These are phyloP conservation scores for Trichoderma lentiforme DNA, from an alignment of 2,329 filamentous ascomycete genomes.

Conservation along the genomic window DNA sequence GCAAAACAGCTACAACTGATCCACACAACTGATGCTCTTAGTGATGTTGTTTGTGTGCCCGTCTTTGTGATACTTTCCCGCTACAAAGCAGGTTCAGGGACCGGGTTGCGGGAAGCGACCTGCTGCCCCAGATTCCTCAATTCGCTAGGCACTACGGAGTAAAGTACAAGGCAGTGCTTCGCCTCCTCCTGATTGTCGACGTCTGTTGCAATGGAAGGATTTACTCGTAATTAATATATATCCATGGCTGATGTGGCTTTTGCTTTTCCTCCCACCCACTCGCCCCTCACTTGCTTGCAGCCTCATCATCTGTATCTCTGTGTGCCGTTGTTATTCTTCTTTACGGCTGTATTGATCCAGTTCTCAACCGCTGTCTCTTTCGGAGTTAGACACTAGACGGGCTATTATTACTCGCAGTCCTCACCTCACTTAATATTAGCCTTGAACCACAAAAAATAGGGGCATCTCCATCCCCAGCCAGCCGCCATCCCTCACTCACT, in stretches of 20 bases:
- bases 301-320: neutral
- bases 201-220: neutral
- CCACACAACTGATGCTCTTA: too few relatives aligned
- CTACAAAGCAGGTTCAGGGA: neutral
- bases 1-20: too few relatives aligned
- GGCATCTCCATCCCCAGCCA: neutral
- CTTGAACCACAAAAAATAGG: neutral
- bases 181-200: constrained; percentile 16
- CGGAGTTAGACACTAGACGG: neutral
- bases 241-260: neutral
- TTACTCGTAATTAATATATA: neutral
- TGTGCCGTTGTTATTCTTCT: neutral
- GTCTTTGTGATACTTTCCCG: neutral
- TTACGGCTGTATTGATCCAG: neutral
- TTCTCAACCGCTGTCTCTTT: too few relatives aligned
- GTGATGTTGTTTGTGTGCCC: too few relatives aligned
- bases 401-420: neutral
- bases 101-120: neutral
- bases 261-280: neutral
- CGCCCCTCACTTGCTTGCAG: neutral
- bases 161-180: neutral
- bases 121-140: neutral
- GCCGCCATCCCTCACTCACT: neutral
- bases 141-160: neutral
- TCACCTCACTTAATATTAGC: neutral